Evolutionary conservation across 1,284 basidiomycete genomes (phyloP).

Genomic region (Cryptococcus neoformans): DNA sequence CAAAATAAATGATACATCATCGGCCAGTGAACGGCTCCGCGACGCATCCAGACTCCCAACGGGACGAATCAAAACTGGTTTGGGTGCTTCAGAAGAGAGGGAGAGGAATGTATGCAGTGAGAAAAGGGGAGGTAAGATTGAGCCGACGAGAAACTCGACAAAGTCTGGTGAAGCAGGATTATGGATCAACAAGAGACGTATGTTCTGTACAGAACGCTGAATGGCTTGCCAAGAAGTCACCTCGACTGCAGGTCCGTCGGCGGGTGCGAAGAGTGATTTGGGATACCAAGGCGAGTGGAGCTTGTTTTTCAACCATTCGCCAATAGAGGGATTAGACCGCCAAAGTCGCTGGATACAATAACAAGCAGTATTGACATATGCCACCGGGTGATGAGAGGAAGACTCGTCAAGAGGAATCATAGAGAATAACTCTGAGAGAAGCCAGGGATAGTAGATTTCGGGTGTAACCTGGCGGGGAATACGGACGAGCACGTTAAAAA

Average conservation of each 20-base stretch:
- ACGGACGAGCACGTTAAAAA: constrained; percentile 31
- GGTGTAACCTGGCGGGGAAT: constrained; percentile 24
- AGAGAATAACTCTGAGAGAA: constrained; percentile 21
- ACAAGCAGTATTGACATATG: constrained; percentile 31
- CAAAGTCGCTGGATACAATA: constrained; percentile 30
- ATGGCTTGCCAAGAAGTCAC: constrained; percentile 9
- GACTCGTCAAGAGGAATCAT: constrained; percentile 21
- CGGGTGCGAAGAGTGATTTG: constrained; percentile 15
- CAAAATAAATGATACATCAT: constrained; percentile 60
- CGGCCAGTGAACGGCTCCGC: constrained; percentile 50
- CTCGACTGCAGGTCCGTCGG: not conserved
- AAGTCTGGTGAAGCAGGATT: constrained; percentile 71
- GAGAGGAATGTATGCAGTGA: constrained; percentile 58
- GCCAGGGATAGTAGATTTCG: constrained; percentile 28
- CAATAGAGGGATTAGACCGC: constrained; percentile 16
- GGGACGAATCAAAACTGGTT: not conserved
- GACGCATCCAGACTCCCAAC: not conserved
- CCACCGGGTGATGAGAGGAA: constrained; percentile 12
- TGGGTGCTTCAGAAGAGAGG: not conserved
- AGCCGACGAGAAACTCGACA: constrained; percentile 62
- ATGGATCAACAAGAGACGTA: constrained; percentile 48
- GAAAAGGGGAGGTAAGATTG: constrained; percentile 66
- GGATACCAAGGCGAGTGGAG: constrained; percentile 24
- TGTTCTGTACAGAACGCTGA: constrained; percentile 12
- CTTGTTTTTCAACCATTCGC: constrained; percentile 53